phyloP scores from a whole-genome alignment of 805 yeast genomes.

The Brettanomyces bruxellensis region DNA sequence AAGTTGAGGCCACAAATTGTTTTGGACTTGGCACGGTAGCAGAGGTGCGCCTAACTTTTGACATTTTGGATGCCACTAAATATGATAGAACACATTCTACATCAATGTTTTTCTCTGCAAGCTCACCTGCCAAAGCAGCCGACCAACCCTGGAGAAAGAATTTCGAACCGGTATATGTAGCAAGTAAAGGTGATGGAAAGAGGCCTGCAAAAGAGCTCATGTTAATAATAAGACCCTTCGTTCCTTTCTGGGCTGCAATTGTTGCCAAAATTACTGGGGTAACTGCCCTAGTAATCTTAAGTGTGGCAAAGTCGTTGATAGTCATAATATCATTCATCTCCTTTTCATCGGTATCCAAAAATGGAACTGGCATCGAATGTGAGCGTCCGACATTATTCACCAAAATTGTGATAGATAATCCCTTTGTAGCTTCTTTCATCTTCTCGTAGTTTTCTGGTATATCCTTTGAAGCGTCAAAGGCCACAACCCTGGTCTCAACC shows the following conservation, averaged over 20 bases:
- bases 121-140: slow-evolving; percentile 78
- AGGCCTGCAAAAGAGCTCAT: slow-evolving; percentile 98
- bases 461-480: slow-evolving; percentile 73
- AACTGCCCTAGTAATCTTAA: slow-evolving; percentile 73
- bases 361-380: slow-evolving; percentile 92
- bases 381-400: slow-evolving; percentile 93
- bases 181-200: slow-evolving; percentile 84
- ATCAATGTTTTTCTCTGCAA: slow-evolving; percentile 60
- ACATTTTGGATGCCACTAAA: slow-evolving; percentile 91
- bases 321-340: slow-evolving; percentile 78
- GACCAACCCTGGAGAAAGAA: slow-evolving; percentile 94
- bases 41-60: slow-evolving; percentile 77
- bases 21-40: slow-evolving; percentile 73
- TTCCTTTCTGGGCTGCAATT: slow-evolving; percentile 29
- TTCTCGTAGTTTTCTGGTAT: slow-evolving; percentile 43
- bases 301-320: slow-evolving; percentile 77
- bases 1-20: slow-evolving; percentile 64
- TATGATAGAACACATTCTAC: slow-evolving; percentile 82
- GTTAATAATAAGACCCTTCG: slow-evolving; percentile 71
- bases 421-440: slow-evolving; percentile 37
- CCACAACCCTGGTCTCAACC: slow-evolving; percentile 57
- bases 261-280: slow-evolving; percentile 60
- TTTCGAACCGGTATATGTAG: slow-evolving; percentile 94
- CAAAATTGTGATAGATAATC: slow-evolving; percentile 60
- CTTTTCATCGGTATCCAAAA: slow-evolving; percentile 62